Evolutionary conservation across 768 basidiomycete species (phyloP).

Genomic region (Xanthoconium stramineum): DNA sequence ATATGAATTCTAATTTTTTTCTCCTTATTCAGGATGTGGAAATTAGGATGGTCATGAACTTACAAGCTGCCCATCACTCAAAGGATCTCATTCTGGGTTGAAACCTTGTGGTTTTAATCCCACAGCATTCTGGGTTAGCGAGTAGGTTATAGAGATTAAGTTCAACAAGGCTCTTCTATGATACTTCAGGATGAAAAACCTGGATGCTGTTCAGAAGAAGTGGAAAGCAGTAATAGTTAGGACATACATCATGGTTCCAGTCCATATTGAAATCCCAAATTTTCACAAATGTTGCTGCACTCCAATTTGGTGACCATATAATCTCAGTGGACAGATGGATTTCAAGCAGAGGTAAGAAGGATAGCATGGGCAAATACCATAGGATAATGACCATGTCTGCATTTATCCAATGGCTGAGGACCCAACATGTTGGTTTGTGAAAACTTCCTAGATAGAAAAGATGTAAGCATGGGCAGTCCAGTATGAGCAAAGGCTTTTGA

Average conservation of each 20-base stretch:
- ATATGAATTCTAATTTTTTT: not conserved
- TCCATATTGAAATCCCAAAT: not conserved
- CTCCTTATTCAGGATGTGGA: not conserved
- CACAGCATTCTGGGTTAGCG: not conserved
- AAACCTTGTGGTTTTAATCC: not conserved
- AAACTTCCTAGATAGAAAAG: not conserved
- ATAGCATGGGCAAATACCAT: not conserved
- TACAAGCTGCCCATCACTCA: not conserved
- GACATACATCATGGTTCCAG: not conserved
- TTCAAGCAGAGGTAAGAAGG: rapidly evolving
- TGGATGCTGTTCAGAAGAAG: no score
- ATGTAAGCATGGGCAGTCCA: not conserved
- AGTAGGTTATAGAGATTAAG: not conserved
- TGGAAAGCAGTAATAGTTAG: not conserved
- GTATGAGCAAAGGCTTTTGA: not conserved
- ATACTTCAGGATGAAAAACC: not conserved
- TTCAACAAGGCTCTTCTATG: not conserved
- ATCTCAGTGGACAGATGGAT: not conserved
- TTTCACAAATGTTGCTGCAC: not conserved
- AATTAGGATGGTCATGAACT: no score
- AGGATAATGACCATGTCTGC: not conserved
- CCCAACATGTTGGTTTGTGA: not conserved
- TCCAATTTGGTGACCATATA: not conserved
- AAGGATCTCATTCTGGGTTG: not conserved
- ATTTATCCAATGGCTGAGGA: not conserved